These are phyloP conservation scores for Suillus tomentosus DNA, from an alignment of 768 basidiomycete species.

Conservation along the genomic window DNA sequence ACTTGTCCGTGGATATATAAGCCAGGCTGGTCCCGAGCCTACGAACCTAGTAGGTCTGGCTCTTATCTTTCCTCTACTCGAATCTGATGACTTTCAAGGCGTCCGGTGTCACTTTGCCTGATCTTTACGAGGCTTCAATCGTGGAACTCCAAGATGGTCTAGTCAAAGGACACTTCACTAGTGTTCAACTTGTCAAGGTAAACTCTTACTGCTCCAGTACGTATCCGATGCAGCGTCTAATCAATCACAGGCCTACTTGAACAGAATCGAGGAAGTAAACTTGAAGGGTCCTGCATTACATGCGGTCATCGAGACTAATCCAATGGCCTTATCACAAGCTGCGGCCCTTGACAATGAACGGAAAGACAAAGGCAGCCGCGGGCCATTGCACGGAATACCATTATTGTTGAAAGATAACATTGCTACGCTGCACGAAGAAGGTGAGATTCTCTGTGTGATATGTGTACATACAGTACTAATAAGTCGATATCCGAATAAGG, in stretches of 20 bases:
- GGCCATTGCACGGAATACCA: constrained; percentile 54
- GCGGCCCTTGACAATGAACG: constrained; percentile 50
- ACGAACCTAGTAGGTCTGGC: neutral
- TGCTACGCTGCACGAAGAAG: constrained; percentile 34
- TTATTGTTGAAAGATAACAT: constrained; percentile 52
- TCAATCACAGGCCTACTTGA: constrained; percentile 56
- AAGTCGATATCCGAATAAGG: constrained; percentile 19
- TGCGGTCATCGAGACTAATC: constrained; percentile 61
- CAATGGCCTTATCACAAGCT: constrained; percentile 53
- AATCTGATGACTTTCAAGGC: neutral
- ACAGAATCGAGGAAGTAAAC: constrained; percentile 72
- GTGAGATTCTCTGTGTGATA: constrained; percentile 16
- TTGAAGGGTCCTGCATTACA: constrained; percentile 56
- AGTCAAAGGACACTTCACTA: neutral
- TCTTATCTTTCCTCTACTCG: neutral
- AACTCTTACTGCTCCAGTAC: constrained; percentile 10
- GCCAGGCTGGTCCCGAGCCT: too few species aligned
- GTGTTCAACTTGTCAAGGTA: constrained; percentile 4
- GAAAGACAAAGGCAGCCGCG: constrained; percentile 40
- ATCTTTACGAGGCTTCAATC: constrained; percentile 1
- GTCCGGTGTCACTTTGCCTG: neutral
- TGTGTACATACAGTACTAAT: constrained; percentile 4
- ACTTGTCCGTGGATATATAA: too few species aligned
- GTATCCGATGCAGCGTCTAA: neutral
- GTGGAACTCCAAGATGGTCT: neutral